A percentile compares a stretch with the other conserved stretches of the same genome.
phyloP scores from a whole-genome alignment of 495 filamentous ascomycete genomes.

The Hypoxylon rickii region DNA sequence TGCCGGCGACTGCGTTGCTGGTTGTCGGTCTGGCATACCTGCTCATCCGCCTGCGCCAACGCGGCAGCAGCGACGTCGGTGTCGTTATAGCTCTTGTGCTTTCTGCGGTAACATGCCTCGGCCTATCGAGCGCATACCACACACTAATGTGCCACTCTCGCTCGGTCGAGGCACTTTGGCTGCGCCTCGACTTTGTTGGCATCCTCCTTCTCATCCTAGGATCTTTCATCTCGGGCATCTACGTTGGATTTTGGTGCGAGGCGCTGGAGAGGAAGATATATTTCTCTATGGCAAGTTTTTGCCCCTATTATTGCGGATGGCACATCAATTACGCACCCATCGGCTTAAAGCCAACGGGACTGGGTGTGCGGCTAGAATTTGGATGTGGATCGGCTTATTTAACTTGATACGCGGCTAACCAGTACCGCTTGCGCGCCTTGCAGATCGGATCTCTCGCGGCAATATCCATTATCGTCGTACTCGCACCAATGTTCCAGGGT shows the following conservation, averaged over 20 bases:
- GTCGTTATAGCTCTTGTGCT: constrained; percentile 50
- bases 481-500: constrained; percentile 52
- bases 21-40: constrained; percentile 23
- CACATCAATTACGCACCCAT: background rate
- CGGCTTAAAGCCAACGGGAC: background rate
- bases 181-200: constrained; percentile 53
- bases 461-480: constrained; percentile 43
- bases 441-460: constrained; percentile 42
- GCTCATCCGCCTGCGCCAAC: constrained; percentile 18
- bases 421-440: background rate
- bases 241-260: constrained; percentile 56
- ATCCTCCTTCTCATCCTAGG: constrained; percentile 55
- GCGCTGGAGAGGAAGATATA: constrained; percentile 46
- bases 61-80: constrained; percentile 43
- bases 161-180: constrained; percentile 43
- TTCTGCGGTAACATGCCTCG: constrained; percentile 46
- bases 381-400: background rate
- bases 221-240: constrained; percentile 55
- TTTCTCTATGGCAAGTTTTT: constrained; percentile 50
- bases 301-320: background rate
- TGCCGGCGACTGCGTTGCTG: constrained; percentile 46
- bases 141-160: constrained; percentile 56
- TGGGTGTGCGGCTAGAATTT: background rate
- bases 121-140: constrained; percentile 53
- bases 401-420: constrained; percentile 5